These are phyloP conservation scores for Cladosporium sp. DNA, from an alignment of 2,329 filamentous ascomycete genomes.

Conservation along the genomic window DNA sequence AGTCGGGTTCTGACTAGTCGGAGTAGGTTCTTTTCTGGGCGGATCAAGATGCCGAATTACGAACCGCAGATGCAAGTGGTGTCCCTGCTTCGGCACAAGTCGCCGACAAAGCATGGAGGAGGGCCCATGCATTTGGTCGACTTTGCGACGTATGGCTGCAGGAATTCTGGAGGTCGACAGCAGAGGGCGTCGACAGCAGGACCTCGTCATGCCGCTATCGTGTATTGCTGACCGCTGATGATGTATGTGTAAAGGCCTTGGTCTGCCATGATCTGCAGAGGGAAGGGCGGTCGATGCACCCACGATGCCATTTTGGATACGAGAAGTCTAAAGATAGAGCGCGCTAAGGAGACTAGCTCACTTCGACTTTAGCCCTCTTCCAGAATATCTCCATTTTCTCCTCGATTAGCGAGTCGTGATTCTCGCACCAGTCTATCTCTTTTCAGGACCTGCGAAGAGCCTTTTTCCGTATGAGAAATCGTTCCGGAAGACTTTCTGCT, in stretches of 20 bases:
- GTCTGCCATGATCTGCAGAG: neutral
- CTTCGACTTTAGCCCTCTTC: slow-evolving; percentile 9
- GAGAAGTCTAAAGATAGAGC: slow-evolving; percentile 14
- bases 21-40: neutral
- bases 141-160: neutral
- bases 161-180: neutral
- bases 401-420: neutral
- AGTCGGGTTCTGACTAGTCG: slow-evolving; percentile 8
- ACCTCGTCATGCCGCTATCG: neutral
- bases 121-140: neutral
- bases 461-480: neutral
- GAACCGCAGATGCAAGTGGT: neutral
- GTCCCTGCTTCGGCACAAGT: neutral
- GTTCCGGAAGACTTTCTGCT: neutral
- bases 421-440: neutral
- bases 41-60: slow-evolving; percentile 1
- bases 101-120: neutral
- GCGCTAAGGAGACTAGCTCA: slow-evolving; percentile 5
- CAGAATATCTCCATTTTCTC: neutral
- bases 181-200: neutral
- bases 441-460: neutral
- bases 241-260: neutral
- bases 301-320: slow-evolving; percentile 2
- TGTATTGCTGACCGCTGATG: neutral
- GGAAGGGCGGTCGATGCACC: neutral